phyloP scores from a whole-genome alignment of 2,329 filamentous ascomycete genomes.

The Arthrobotrys iridis region DNA sequence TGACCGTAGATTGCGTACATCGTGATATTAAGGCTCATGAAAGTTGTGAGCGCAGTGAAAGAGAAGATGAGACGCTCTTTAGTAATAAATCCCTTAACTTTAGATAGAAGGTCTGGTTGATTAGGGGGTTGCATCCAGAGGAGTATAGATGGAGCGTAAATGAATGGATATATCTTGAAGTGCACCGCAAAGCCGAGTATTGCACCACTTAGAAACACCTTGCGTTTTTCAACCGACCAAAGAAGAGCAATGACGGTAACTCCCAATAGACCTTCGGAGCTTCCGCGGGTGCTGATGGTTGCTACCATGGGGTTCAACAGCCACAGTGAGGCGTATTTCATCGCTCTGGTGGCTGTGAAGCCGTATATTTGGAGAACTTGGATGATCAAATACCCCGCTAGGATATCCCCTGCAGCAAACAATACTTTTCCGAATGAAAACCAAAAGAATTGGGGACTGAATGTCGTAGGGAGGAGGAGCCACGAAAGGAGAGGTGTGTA shows the following conservation, averaged over 20 bases:
- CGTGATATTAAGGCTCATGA: constrained; percentile 75
- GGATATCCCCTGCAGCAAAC: constrained; percentile 83
- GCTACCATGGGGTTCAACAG: constrained; percentile 98
- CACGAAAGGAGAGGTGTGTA: constrained; percentile 95
- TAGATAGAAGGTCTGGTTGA: constrained; percentile 49
- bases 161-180: constrained; percentile 98
- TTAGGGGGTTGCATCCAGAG: constrained; percentile 77
- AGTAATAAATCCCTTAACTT: constrained; percentile 65
- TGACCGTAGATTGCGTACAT: constrained; percentile 85
- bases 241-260: constrained; percentile 83
- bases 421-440: constrained; percentile 88
- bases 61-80: constrained; percentile 69
- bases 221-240: constrained; percentile 77
- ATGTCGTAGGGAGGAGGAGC: constrained; percentile 83
- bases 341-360: constrained; percentile 68
- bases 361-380: constrained; percentile 59
- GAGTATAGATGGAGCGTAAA: constrained; percentile 83
- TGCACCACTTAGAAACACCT: constrained; percentile 73
- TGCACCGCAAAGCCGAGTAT: constrained; percentile 87
- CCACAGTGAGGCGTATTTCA: constrained; percentile 87
- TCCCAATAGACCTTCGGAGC: constrained; percentile 88
- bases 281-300: constrained; percentile 92
- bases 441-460: constrained; percentile 66
- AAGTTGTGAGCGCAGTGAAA: constrained; percentile 75
- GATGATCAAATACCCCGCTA: constrained; percentile 82